Base-by-base conservation (phyloP, 257 asterid species). In the Galeopsis tetrahit region DNA sequence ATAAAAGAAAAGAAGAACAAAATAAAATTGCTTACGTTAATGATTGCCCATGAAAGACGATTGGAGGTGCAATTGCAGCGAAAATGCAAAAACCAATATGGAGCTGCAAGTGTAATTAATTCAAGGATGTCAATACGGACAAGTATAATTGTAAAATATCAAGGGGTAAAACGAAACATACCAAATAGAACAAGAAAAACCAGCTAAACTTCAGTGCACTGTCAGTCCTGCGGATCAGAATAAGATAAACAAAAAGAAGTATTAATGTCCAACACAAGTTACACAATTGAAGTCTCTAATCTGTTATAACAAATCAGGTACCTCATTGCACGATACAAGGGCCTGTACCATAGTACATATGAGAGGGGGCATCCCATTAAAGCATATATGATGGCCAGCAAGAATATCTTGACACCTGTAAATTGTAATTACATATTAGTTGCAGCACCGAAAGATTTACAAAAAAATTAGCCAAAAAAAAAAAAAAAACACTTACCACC, bases 21-120 rank as follows among this genome's bases (percentile, higher is more conserved):
- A 53, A 34, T 10, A 59, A 65, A 43, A 49, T 35, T 52, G 32
- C 97, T 86, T 76, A 95, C 99, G 98, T 88, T 17, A 95, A 68
- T 35, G 99, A 95, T 81, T 81, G 77, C 80, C 99, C 99, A 33
- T 82, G 93, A 70, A 92, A 95, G 69, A 92, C 84, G 3, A 95
- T 84, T 70, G 99, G 99, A 69, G 99, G 99, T 32, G 98, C 99
- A 78, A 95, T 90, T 66, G 99, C 97, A 51, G 99, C 99, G 78
- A 92, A 53, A 78, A 95, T 87, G 90, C 99, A 95, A 73, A 95
- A 95, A 28, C 83, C 96, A 66, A 95, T 90, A 71, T 95, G 99
- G 56, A 95, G 71, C 99, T 95, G 95, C 92, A 85, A 51, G 33
- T 63, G 69, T 71, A 69, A 70, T 67, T 51, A 66, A 52, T 61